These are phyloP conservation scores for Paracoccidioides brasiliensis DNA, from an alignment of 2,329 filamentous ascomycete genomes.

Conservation along the genomic window DNA sequence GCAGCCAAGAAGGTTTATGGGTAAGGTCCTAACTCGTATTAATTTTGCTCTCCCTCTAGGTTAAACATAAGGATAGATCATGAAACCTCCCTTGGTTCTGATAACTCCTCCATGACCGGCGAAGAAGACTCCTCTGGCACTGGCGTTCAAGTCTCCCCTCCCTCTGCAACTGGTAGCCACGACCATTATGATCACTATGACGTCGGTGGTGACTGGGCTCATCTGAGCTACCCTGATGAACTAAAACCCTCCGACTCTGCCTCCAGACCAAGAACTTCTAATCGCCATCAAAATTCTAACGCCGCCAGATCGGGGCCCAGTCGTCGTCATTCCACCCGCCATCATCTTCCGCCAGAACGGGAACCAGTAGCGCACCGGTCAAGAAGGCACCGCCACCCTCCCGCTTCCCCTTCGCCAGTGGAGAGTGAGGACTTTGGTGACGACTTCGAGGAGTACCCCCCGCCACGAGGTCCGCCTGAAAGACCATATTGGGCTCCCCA, in stretches of 20 bases:
- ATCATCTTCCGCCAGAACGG: slow-evolving; percentile 26
- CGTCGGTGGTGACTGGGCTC: slow-evolving; percentile 22
- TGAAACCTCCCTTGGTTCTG: slow-evolving; percentile 25
- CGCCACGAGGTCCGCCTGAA: slow-evolving; percentile 28
- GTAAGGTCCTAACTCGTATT: slow-evolving; percentile 3
- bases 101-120: slow-evolving; percentile 24
- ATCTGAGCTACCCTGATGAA: slow-evolving; percentile 33
- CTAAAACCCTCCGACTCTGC: slow-evolving; percentile 36
- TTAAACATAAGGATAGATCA: slow-evolving; percentile 32
- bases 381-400: slow-evolving; percentile 29
- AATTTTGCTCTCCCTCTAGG: slow-evolving; percentile 17
- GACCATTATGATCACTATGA: slow-evolving; percentile 26
- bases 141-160: slow-evolving; percentile 30
- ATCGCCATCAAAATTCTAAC: slow-evolving; percentile 28
- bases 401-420: slow-evolving; percentile 16
- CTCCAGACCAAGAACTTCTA: slow-evolving; percentile 31
- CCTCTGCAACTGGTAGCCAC: slow-evolving; percentile 29
- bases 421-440: slow-evolving; percentile 4
- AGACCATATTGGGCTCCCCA: slow-evolving; percentile 22
- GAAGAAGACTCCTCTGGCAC: slow-evolving; percentile 33
- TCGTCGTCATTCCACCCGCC: slow-evolving; percentile 25
- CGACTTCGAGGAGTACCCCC: slow-evolving; percentile 15
- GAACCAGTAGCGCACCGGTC: slow-evolving; percentile 25
- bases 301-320: slow-evolving; percentile 24
- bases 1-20: neutral